Base-by-base conservation (phyloP, 2,329 filamentous ascomycete species). In the Fusarium sp. region DNA sequence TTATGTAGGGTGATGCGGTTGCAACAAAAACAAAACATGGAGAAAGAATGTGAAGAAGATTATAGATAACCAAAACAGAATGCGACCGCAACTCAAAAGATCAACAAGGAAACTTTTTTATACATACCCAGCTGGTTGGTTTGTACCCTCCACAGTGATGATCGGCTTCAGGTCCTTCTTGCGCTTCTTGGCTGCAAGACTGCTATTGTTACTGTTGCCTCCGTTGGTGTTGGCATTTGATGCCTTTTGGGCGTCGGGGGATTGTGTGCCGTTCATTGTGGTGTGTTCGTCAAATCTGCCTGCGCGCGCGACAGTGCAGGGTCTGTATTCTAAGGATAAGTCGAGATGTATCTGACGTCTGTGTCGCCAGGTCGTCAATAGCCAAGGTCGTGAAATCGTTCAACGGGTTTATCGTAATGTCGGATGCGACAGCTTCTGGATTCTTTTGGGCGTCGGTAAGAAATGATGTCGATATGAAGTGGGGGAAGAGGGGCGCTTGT, bases 121-220 rank as follows among this genome's bases (percentile, higher is more conserved):
- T 77, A 84, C 82, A 64, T 80, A 84, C 82, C 79, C 83, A 54
- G 68, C 54, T n/a, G 65, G 38, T 39, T 76, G 72, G 15, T 56
- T 62, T 52, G 81, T 81, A 84, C 83, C 85, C 77, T 93, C 91
- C 66, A 88, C 92, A 44, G 91, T 94, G 81, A 94, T 92, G 79
- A 94, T 93, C 77, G 92, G 92, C 83, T 93, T 93, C 74, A 93
- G 83, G 59, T 91, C 90, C 86, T 94, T 94, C 85, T 92, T 91
- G 79, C 91, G 88, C 86, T 94, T 94, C 86, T 93, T 93, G 27
- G 78, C 77, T 29, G 72, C 65, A n/a, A 77, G 70, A 56, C 74
- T 79, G 58, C 72, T 76, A 60, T 59, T 77, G 55, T 68, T 77
- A 54, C 73, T 77, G 55, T 62, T 69, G 44, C 73, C 64, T n/a